These are phyloP conservation scores for Volvox africanus DNA, from an alignment of 139 green algal species.

Conservation along the genomic window DNA sequence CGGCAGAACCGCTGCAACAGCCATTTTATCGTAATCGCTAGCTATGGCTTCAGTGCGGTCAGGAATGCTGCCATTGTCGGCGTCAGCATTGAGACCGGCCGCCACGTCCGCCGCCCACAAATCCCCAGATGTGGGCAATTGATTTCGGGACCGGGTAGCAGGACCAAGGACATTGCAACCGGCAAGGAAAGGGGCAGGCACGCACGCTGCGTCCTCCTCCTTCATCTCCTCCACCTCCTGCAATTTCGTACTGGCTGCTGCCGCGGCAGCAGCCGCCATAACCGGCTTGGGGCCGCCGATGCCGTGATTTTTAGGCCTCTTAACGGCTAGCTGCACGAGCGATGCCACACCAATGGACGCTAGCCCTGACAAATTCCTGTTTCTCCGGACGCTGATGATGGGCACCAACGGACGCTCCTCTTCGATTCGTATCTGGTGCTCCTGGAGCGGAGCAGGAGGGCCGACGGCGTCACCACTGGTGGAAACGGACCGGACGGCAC, in stretches of 20 bases:
- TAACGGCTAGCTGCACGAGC: constrained; percentile 3
- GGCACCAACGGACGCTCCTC: not conserved
- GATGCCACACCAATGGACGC: not conserved
- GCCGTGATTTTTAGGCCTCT: not conserved
- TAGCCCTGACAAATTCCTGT: constrained; percentile 8
- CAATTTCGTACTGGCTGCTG: not conserved
- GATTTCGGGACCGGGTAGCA: too few species aligned
- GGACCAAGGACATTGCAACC: too few species aligned
- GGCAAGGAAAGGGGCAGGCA: not conserved
- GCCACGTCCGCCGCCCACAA: not conserved
- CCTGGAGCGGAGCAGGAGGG: too few species aligned
- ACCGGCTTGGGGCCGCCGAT: not conserved
- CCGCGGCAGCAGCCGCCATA: not conserved
- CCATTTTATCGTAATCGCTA: too few species aligned
- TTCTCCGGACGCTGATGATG: not conserved
- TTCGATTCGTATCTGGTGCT: too few species aligned
- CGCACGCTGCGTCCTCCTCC: not conserved
- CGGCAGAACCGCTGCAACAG: too few species aligned
- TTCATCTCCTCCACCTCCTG: not conserved
- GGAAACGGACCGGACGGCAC: too few species aligned
- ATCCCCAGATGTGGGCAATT: too few species aligned
- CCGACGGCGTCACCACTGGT: too few species aligned
- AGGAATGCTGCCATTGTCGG: too few species aligned
- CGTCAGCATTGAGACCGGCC: not conserved
- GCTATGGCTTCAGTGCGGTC: too few species aligned